Evolutionary conservation across 2,329 filamentous ascomycete genomes (phyloP).

Genomic region (Leptoxyphium fumago): DNA sequence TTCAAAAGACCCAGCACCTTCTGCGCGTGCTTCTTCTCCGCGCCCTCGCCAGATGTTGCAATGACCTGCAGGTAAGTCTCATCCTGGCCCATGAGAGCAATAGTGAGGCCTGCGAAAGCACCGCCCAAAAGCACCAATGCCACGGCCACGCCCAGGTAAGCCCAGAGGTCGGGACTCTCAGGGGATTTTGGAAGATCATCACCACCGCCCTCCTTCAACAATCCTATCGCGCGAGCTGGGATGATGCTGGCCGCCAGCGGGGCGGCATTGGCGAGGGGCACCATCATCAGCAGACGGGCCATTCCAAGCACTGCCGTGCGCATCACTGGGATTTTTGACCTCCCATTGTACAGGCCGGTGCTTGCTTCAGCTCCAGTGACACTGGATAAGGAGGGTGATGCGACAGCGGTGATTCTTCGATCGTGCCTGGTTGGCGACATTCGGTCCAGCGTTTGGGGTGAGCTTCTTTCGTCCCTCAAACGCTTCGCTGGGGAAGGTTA

Average conservation of each 20-base stretch:
- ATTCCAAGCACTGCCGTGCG: slow-evolving; percentile 7
- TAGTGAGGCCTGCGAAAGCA: slow-evolving; percentile 87
- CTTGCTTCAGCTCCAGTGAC: background rate
- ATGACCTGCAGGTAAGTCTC: slow-evolving; percentile 96
- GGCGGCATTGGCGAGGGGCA: slow-evolving; percentile 9
- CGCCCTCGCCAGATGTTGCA: slow-evolving; percentile 64
- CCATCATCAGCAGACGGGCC: slow-evolving; percentile 8
- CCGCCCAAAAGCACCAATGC: slow-evolving; percentile 75
- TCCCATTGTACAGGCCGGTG: background rate
- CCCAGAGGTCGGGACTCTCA: slow-evolving; percentile 53
- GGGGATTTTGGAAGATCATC: slow-evolving; percentile 15
- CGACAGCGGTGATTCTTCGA: background rate
- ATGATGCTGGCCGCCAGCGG: slow-evolving; percentile 6
- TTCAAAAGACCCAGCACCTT: slow-evolving; percentile 68
- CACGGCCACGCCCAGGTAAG: slow-evolving; percentile 66
- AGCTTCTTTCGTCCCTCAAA: no score
- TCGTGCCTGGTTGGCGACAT: background rate
- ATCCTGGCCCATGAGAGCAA: slow-evolving; percentile 72
- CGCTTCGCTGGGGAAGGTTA: no score
- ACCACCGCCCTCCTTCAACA: slow-evolving; percentile 3
- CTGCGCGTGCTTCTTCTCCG: slow-evolving; percentile 74
- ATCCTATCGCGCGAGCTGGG: background rate
- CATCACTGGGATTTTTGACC: slow-evolving; percentile 1
- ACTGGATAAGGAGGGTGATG: background rate
- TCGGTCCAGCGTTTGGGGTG: background rate